Conservation (phyloP, 345 rosid genomes). For the Noccaea bulbosa region DNA sequence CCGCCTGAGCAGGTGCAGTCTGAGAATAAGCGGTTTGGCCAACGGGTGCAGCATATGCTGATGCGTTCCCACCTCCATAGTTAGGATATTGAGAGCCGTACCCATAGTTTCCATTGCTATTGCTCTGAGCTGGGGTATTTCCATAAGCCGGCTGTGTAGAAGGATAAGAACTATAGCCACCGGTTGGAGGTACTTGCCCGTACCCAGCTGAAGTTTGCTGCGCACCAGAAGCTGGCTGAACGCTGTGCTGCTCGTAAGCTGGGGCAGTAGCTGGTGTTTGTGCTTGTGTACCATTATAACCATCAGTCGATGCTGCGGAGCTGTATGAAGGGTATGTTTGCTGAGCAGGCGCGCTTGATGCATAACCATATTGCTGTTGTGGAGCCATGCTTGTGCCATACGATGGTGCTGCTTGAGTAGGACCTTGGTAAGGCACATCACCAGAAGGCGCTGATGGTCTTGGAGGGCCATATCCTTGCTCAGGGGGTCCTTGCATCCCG, state of each 20-base stretch:
- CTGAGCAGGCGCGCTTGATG: conserved; percentile 61
- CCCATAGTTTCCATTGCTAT: conserved; percentile 58
- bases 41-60: conserved; percentile 53
- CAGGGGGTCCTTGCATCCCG: conserved; percentile 58
- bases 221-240: conserved; percentile 54
- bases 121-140: conserved; percentile 57
- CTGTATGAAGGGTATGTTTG: conserved; percentile 66
- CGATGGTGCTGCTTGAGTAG: conserved; percentile 53
- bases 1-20: conserved; percentile 60
- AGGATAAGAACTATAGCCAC: conserved; percentile 61
- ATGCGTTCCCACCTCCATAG: conserved; percentile 49
- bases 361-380: conserved; percentile 75
- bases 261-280: conserved; percentile 45
- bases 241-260: conserved; percentile 50
- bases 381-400: conserved; percentile 59
- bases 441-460: conserved; percentile 40
- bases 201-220: conserved; percentile 49
- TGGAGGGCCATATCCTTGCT: conserved; percentile 70
- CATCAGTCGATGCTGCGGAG: conserved; percentile 59
- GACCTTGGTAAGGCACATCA: conserved; percentile 54
- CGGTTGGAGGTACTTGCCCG: conserved; percentile 55
- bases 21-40: conserved; percentile 64
- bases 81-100: conserved; percentile 69
- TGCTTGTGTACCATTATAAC: conserved; percentile 54
- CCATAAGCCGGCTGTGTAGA: conserved; percentile 62